Conservation (phyloP, 352 stramenopile species). For the Globisporangium radiosum region DNA sequence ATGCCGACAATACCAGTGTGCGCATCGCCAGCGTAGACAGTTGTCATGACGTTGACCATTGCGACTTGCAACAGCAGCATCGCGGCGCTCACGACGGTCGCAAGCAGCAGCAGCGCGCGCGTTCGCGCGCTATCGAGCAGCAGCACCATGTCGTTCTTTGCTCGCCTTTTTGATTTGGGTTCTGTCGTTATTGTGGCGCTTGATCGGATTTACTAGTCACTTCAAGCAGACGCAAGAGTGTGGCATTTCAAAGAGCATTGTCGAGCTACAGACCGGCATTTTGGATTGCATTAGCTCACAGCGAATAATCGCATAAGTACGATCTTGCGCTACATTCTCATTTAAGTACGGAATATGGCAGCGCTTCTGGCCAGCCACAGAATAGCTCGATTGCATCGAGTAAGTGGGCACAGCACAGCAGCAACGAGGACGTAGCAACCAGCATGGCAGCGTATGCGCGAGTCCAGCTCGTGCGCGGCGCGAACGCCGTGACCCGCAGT, state of each 20-base stretch:
- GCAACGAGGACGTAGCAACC: not conserved
- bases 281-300: not conserved
- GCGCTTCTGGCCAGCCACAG: conserved; percentile 32
- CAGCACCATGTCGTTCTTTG: conserved; percentile 1
- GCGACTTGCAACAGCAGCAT: conserved; percentile 47
- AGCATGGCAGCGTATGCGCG: conserved; percentile 54
- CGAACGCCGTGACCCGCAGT: conserved; percentile 45
- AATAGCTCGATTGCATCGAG: not conserved
- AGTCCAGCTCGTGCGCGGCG: conserved; percentile 50
- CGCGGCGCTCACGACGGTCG: conserved; percentile 23
- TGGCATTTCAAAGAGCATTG: too few species aligned
- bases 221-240: too few species aligned
- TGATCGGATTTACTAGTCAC: too few species aligned
- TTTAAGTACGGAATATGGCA: conserved; percentile 6
- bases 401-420: not conserved
- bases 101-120: conserved; percentile 30
- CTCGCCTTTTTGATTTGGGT: conserved; percentile 21
- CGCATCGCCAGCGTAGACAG: conserved; percentile 16
- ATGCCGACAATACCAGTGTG: too few species aligned
- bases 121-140: conserved; percentile 13
- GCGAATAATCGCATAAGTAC: not conserved
- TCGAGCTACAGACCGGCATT: too few species aligned
- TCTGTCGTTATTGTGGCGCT: not conserved
- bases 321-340: conserved; percentile 11
- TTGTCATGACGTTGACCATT: conserved; percentile 36